These are phyloP conservation scores for Aspergillus caelatus DNA, from an alignment of 2,329 filamentous ascomycete genomes.

Conservation along the genomic window DNA sequence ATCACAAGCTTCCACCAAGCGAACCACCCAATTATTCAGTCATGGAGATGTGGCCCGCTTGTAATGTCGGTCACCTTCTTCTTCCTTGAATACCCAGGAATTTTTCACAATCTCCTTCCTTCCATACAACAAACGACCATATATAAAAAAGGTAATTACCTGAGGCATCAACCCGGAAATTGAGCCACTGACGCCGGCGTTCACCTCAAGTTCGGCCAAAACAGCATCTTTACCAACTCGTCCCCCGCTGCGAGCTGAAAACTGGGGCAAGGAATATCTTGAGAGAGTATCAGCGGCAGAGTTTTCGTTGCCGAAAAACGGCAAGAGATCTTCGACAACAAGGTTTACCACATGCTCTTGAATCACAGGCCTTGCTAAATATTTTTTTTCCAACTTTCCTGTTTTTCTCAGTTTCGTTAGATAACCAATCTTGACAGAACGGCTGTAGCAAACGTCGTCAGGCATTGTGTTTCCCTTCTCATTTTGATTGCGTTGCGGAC, in stretches of 20 bases:
- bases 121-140: neutral
- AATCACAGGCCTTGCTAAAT: neutral
- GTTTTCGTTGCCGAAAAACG: neutral
- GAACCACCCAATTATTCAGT: neutral
- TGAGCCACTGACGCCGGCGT: neutral
- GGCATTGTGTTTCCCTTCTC: neutral
- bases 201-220: neutral
- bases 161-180: neutral
- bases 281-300: neutral
- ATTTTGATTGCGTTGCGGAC: neutral
- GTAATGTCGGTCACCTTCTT: neutral
- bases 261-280: neutral
- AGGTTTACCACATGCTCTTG: neutral
- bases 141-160: neutral
- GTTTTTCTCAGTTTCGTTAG: neutral
- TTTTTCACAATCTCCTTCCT: neutral
- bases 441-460: neutral
- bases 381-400: neutral
- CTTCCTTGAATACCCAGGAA: neutral
- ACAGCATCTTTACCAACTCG: neutral
- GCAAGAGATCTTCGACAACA: neutral
- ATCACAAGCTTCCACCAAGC: slow-evolving; percentile 15
- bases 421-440: neutral
- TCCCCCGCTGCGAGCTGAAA: neutral
- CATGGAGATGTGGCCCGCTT: neutral